Conservation (phyloP, 1,284 basidiomycete species). For the Rhodotorula sp. region DNA sequence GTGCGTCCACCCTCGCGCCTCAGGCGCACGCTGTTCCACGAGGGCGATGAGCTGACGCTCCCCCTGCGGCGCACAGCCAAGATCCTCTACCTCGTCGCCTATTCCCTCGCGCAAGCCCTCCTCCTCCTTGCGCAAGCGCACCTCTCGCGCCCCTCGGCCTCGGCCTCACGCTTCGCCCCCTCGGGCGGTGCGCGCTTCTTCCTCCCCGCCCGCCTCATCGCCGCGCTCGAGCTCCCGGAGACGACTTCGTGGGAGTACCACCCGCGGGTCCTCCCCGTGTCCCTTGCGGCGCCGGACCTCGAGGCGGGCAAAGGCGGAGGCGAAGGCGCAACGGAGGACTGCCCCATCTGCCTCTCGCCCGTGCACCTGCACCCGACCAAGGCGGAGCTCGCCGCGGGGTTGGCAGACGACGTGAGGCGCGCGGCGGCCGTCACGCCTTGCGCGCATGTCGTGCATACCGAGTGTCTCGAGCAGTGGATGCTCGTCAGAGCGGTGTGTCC, state of each 20-base stretch:
- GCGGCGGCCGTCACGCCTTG: constrained; percentile 47
- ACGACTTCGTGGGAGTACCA: constrained; percentile 49
- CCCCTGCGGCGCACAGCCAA: constrained; percentile 26
- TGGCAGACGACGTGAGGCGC: constrained; percentile 11
- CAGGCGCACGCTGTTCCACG: background rate
- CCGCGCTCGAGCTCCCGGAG: constrained; percentile 28
- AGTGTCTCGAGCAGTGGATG: constrained; percentile 47
- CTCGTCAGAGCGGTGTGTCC: constrained; percentile 40
- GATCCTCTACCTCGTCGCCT: constrained; percentile 45
- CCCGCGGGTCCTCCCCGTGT: constrained; percentile 33
- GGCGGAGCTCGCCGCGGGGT: constrained; percentile 22
- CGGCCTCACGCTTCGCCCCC: constrained; percentile 22
- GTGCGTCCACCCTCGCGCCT: constrained; percentile 25
- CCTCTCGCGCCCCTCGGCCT: constrained; percentile 30
- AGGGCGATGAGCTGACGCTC: background rate
- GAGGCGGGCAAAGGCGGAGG: constrained; percentile 13
- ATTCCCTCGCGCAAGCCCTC: constrained; percentile 42
- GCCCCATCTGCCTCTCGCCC: constrained; percentile 49
- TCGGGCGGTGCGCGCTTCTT: constrained; percentile 46
- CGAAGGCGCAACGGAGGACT: constrained; percentile 38
- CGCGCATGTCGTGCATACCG: constrained; percentile 46
- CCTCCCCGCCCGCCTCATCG: constrained; percentile 31
- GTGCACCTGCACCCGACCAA: constrained; percentile 38
- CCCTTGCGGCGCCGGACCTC: constrained; percentile 18
- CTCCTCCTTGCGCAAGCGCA: constrained; percentile 45